These are phyloP conservation scores for Cercophora scortea DNA, from an alignment of 495 filamentous ascomycete genomes.

Conservation along the genomic window DNA sequence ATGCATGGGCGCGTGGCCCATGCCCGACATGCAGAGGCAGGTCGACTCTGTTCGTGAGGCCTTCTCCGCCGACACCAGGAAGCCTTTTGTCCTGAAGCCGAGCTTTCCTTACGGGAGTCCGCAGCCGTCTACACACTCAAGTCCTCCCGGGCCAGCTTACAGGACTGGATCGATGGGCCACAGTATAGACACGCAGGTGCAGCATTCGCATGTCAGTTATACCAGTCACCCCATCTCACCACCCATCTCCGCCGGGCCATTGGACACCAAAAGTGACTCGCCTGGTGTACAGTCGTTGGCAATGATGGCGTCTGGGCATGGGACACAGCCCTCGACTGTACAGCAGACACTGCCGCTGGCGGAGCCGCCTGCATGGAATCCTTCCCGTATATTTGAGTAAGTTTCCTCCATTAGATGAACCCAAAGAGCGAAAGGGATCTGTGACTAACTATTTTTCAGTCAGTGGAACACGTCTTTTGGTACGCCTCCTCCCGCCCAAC, in stretches of 20 bases:
- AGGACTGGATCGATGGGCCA: slow-evolving; percentile 35
- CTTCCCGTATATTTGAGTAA: slow-evolving; percentile 88
- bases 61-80: slow-evolving; percentile 80
- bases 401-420: slow-evolving; percentile 20
- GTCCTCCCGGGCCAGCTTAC: slow-evolving; percentile 51
- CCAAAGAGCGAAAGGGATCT: not conserved
- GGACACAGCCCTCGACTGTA: slow-evolving; percentile 33
- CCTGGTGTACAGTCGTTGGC: slow-evolving; percentile 69
- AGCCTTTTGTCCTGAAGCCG: slow-evolving; percentile 82
- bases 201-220: slow-evolving; percentile 67
- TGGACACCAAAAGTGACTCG: slow-evolving; percentile 75
- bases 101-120: slow-evolving; percentile 87
- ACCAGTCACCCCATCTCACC: slow-evolving; percentile 71
- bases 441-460: slow-evolving; percentile 39
- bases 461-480: slow-evolving; percentile 93
- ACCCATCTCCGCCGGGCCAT: slow-evolving; percentile 66
- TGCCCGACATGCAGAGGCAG: slow-evolving; percentile 86
- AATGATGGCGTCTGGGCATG: slow-evolving; percentile 60
- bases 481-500: slow-evolving; percentile 46
- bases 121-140: slow-evolving; percentile 48
- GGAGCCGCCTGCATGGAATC: slow-evolving; percentile 79
- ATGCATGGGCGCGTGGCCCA: slow-evolving; percentile 77
- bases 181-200: slow-evolving; percentile 33
- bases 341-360: slow-evolving; percentile 49
- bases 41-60: slow-evolving; percentile 86